phyloP scores from a whole-genome alignment of 2,329 filamentous ascomycete species.

The Phaeoacremonium minimum region DNA sequence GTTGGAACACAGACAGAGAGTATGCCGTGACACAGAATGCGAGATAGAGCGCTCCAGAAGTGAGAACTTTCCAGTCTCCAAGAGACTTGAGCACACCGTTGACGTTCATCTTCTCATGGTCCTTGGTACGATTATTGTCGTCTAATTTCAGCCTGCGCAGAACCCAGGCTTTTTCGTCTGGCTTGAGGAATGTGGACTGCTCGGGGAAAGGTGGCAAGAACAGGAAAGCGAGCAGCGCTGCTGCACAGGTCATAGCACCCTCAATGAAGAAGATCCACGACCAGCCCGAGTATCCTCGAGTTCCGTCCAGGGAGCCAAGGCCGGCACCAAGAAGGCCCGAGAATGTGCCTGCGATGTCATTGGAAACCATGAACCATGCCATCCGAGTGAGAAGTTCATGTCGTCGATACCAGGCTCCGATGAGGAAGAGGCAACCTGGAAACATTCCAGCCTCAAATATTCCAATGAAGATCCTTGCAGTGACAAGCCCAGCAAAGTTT shows the following conservation, averaged over 20 bases:
- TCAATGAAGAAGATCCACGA: slow-evolving; percentile 26
- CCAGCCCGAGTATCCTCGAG: slow-evolving; percentile 15
- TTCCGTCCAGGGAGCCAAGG: slow-evolving; percentile 15
- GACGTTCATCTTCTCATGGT: slow-evolving; percentile 15
- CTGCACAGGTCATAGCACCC: slow-evolving; percentile 53
- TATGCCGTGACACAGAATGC: slow-evolving; percentile 21
- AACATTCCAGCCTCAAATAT: slow-evolving; percentile 29
- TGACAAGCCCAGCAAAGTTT: neutral
- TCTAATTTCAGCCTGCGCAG: slow-evolving; percentile 12
- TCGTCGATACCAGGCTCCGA: slow-evolving; percentile 25
- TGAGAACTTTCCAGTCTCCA: slow-evolving; percentile 42
- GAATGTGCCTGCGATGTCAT: slow-evolving; percentile 16
- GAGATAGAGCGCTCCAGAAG: slow-evolving; percentile 26
- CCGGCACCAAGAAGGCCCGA: slow-evolving; percentile 17
- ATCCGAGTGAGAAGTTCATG: slow-evolving; percentile 22
- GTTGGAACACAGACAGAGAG: slow-evolving; percentile 24
- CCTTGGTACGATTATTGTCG: slow-evolving; percentile 8
- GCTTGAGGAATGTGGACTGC: slow-evolving; percentile 15
- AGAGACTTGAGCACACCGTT: slow-evolving; percentile 48
- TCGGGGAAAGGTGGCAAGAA: slow-evolving; percentile 18
- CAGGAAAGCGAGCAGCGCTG: slow-evolving; percentile 13
- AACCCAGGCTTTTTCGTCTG: slow-evolving; percentile 12
- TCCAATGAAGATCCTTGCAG: slow-evolving; percentile 20
- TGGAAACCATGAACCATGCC: slow-evolving; percentile 17
- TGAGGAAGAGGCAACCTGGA: slow-evolving; percentile 25